These are phyloP conservation scores for Elymus sibiricus DNA, from an alignment of 176 grass and related monocot genomes.

Conservation along the genomic window DNA sequence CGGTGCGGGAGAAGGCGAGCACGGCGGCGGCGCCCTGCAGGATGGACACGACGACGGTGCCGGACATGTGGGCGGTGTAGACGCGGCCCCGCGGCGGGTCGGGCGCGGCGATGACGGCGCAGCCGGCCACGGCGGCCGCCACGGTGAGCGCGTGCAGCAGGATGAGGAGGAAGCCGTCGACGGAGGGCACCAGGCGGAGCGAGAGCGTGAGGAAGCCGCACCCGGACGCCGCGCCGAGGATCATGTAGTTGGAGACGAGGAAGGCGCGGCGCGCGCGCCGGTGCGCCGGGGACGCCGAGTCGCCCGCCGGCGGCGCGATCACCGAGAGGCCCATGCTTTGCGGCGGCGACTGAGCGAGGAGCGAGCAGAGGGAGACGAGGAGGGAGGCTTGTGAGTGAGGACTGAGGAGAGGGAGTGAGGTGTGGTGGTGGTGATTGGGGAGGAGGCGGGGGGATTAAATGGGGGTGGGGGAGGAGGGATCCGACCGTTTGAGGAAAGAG, in stretches of 20 bases:
- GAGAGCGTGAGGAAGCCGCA: conserved; percentile 98
- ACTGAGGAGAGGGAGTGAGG: conserved; percentile 4
- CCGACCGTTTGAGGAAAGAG: conserved; percentile 61
- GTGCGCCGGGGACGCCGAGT: conserved; percentile 57
- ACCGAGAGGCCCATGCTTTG: conserved; percentile 65
- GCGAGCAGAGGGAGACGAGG: not conserved
- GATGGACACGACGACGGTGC: conserved; percentile 73
- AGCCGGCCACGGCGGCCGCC: conserved; percentile 63
- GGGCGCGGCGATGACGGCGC: conserved; percentile 72
- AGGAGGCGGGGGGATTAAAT: conserved; percentile 35
- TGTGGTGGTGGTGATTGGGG: not conserved
- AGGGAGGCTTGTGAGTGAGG: not conserved
- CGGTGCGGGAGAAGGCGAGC: conserved; percentile 73
- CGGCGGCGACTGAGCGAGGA: not conserved
- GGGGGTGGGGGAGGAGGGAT: not conserved
- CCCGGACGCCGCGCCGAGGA: conserved; percentile 84
- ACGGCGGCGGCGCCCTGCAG: conserved; percentile 84
- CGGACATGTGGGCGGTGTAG: conserved; percentile 82
- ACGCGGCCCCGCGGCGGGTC: conserved; percentile 43
- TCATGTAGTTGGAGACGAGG: conserved; percentile 89
- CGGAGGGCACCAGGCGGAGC: conserved; percentile 85
- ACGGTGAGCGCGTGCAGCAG: conserved; percentile 85
- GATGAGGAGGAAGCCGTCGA: conserved; percentile 93
- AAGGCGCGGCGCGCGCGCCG: conserved; percentile 67
- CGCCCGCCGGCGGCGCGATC: conserved; percentile 55